Conservation (phyloP, 2,329 filamentous ascomycete species). For the Phyllosticta capitalensis region DNA sequence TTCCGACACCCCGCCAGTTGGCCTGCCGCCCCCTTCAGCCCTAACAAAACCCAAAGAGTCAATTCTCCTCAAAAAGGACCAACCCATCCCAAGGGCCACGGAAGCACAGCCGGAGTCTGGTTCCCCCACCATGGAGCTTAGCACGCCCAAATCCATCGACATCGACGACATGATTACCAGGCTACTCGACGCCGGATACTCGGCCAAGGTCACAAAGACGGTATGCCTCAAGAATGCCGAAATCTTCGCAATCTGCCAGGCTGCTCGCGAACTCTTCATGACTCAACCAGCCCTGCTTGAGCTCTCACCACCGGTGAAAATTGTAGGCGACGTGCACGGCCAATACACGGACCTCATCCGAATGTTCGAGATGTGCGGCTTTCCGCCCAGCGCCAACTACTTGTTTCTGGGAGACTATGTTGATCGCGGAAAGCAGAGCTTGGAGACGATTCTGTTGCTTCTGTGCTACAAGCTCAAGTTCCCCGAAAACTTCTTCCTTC, state of each 20-base stretch:
- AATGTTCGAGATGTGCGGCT: conserved; percentile 98
- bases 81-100: conserved; percentile 51
- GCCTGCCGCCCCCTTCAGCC: conserved; percentile 42
- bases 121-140: conserved; percentile 63
- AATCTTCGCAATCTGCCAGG: conserved; percentile 85
- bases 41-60: conserved; percentile 71
- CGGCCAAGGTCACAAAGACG: conserved; percentile 93
- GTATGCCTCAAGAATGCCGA: conserved; percentile 97
- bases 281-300: conserved; percentile 88
- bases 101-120: conserved; percentile 32
- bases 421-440: conserved; percentile 87
- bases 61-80: conserved; percentile 76
- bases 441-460: conserved; percentile 87
- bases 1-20: conserved; percentile 77
- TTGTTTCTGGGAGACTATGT: conserved; percentile 95
- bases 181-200: conserved; percentile 86
- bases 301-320: conserved; percentile 90
- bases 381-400: conserved; percentile 84
- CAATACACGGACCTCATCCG: conserved; percentile 94
- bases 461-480: conserved; percentile 97
- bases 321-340: conserved; percentile 92
- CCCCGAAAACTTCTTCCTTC: conserved; percentile 92
- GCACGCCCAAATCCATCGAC: conserved; percentile 84
- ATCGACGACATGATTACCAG: conserved; percentile 96
- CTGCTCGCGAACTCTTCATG: conserved; percentile 79